phyloP scores from a whole-genome alignment of 305 asterid species.

The Fraxinus platypoda region DNA sequence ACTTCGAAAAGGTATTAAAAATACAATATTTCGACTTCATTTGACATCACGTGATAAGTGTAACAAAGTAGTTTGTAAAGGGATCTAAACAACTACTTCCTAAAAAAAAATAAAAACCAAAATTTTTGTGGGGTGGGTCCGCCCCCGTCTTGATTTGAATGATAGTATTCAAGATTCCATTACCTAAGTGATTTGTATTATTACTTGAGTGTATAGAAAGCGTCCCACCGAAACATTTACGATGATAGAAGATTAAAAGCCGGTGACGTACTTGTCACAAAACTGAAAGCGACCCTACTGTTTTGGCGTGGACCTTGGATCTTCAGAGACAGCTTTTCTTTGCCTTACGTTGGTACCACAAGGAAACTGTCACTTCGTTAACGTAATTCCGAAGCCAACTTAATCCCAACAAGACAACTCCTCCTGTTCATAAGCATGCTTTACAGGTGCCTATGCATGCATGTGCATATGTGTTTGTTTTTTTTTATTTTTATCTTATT shows the following conservation, averaged over 20 bases:
- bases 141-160: too few species aligned
- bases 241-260: neutral
- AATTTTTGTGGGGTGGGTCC: too few species aligned
- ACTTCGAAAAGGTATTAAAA: too few species aligned
- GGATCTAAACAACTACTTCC: too few species aligned
- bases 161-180: too few species aligned
- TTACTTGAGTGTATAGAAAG: neutral
- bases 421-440: neutral
- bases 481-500: neutral
- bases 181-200: too few species aligned
- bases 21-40: too few species aligned
- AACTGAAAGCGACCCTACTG: neutral
- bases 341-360: neutral
- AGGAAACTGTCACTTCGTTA: neutral
- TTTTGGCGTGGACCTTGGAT: neutral
- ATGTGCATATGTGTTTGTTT: neutral
- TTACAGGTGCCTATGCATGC: neutral
- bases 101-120: too few species aligned
- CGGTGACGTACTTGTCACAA: neutral
- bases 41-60: too few species aligned
- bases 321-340: neutral
- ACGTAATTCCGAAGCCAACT: neutral
- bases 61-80: too few species aligned
- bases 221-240: neutral
- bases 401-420: neutral